These are phyloP conservation scores for Hypsizygus marmoreus DNA, from an alignment of 768 basidiomycete genomes.

Conservation along the genomic window DNA sequence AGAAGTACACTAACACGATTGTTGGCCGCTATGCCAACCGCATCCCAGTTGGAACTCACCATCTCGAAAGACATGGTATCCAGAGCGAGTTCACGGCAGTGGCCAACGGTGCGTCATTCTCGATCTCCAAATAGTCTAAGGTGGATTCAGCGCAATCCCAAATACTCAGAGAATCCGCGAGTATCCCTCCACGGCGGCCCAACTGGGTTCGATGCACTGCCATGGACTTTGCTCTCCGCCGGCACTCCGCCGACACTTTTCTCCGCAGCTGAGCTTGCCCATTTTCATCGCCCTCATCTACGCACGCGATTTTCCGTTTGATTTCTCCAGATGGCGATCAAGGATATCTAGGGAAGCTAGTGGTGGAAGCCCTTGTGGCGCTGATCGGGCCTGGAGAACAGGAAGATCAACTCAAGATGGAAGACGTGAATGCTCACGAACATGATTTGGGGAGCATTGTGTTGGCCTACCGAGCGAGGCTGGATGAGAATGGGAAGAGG, in stretches of 20 bases:
- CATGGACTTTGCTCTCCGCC: slow-evolving; percentile 51
- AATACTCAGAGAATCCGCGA: slow-evolving; percentile 44
- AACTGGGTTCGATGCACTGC: slow-evolving; percentile 58
- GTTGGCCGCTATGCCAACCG: slow-evolving; percentile 76
- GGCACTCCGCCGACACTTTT: slow-evolving; percentile 52
- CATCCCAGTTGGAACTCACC: slow-evolving; percentile 59
- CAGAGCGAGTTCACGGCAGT: slow-evolving; percentile 46
- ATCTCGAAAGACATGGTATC: slow-evolving; percentile 54
- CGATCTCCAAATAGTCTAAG: not conserved
- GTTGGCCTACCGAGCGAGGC: slow-evolving; percentile 68
- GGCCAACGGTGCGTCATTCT: slow-evolving; percentile 38
- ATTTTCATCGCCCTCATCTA: slow-evolving; percentile 35
- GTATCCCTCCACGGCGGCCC: slow-evolving; percentile 79
- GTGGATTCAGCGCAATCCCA: not conserved
- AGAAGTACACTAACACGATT: slow-evolving; percentile 74
- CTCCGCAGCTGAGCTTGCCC: slow-evolving; percentile 50
- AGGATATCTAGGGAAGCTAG: slow-evolving; percentile 65
- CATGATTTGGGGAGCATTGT: slow-evolving; percentile 64
- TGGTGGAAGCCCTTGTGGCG: slow-evolving; percentile 58
- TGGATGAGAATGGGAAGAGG: slow-evolving; percentile 47
- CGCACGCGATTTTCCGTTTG: slow-evolving; percentile 56
- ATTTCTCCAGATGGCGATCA: slow-evolving; percentile 68
- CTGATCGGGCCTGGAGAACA: slow-evolving; percentile 42
- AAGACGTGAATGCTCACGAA: slow-evolving; percentile 32
- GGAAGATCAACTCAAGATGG: slow-evolving; percentile 18